Evolutionary conservation across 805 yeast species (phyloP).

Genomic region (Pichia thaimueangensis): DNA sequence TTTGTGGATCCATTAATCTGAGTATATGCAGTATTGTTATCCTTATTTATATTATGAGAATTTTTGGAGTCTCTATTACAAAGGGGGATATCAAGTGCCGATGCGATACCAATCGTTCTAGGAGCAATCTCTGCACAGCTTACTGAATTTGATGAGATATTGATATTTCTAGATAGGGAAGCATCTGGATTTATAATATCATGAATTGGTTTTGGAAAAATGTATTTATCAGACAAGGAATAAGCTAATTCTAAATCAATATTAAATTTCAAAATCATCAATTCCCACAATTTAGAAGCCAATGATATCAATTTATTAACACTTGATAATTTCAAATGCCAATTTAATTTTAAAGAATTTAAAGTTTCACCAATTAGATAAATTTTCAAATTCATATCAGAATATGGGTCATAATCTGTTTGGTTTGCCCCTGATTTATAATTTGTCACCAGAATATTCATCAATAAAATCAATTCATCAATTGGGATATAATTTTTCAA

Average conservation of each 20-base stretch:
- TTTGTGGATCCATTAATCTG: background rate
- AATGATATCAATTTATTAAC: slow-evolving; percentile 20
- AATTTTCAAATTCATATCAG: slow-evolving; percentile 29
- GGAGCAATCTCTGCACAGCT: slow-evolving; percentile 24
- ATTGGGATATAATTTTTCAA: slow-evolving; percentile 54
- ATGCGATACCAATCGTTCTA: slow-evolving; percentile 15
- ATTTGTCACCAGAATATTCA: slow-evolving; percentile 48
- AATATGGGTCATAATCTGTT: slow-evolving; percentile 11
- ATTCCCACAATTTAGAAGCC: slow-evolving; percentile 20
- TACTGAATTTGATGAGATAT: slow-evolving; percentile 2
- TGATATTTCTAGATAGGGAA: background rate
- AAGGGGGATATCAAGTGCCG: slow-evolving; percentile 3
- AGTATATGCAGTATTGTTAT: background rate
- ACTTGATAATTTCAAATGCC: slow-evolving; percentile 23
- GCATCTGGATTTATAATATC: background rate
- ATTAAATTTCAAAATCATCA: slow-evolving; percentile 18
- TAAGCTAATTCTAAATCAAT: slow-evolving; percentile 12
- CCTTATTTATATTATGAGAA: background rate
- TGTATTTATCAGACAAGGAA: slow-evolving; percentile 6
- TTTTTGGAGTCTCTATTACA: background rate
- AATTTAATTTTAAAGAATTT: slow-evolving; percentile 16
- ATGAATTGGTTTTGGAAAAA: slow-evolving; percentile 11
- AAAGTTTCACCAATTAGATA: slow-evolving; percentile 20
- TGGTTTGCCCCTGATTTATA: slow-evolving; percentile 30
- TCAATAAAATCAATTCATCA: slow-evolving; percentile 48